Conservation (phyloP, 371 early-diverging fungal species). For the Zychaea mexicana region DNA sequence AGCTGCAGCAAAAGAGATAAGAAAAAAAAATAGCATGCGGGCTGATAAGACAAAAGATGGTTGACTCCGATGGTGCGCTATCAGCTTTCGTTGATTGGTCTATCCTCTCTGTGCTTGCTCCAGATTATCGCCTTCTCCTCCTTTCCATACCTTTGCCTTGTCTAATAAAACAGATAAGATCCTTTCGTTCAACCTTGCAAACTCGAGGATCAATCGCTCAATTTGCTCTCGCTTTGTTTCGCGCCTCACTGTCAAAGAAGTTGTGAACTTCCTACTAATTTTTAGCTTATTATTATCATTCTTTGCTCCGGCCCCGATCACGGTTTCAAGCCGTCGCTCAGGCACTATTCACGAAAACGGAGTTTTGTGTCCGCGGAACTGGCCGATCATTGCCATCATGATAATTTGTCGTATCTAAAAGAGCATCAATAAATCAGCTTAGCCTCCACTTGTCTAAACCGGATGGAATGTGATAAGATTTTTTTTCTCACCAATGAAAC, state of each 20-base stretch:
- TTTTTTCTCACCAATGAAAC: too few relatives aligned
- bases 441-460: too few relatives aligned
- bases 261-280: not conserved
- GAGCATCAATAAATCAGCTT: too few relatives aligned
- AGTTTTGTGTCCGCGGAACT: not conserved
- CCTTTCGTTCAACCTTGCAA: not conserved
- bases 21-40: constrained; percentile 2
- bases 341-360: constrained; percentile 1
- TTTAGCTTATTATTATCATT: not conserved
- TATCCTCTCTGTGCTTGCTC: not conserved
- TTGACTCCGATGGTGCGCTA: constrained; percentile 1
- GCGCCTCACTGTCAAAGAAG: too few relatives aligned
- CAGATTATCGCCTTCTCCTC: not conserved
- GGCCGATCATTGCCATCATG: not conserved
- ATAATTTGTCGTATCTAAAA: too few relatives aligned
- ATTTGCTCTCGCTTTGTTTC: too few relatives aligned
- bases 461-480: too few relatives aligned
- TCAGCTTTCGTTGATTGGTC: constrained; percentile 1
- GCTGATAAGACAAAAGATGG: not conserved
- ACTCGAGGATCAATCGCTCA: too few relatives aligned
- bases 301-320: not conserved
- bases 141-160: not conserved
- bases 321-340: not conserved
- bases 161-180: not conserved
- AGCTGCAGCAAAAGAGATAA: not conserved